These are phyloP conservation scores for Lomentospora prolificans DNA, from an alignment of 2,329 filamentous ascomycete species.

Conservation along the genomic window DNA sequence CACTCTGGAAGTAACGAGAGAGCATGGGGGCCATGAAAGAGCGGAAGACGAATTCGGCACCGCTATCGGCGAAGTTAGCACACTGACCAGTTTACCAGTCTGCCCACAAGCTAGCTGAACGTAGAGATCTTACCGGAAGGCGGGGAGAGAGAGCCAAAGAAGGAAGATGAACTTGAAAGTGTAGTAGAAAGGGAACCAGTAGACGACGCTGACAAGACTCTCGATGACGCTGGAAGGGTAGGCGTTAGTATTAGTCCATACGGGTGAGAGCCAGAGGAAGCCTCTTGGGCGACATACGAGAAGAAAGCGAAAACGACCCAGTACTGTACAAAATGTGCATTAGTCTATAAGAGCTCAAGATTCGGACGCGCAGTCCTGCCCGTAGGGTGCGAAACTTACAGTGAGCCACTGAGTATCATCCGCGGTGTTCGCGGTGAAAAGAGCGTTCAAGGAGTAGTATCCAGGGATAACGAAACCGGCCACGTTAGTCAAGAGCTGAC, in stretches of 20 bases:
- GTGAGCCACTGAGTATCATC: constrained; percentile 79
- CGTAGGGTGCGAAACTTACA: constrained; percentile 36
- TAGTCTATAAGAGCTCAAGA: neutral
- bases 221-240: constrained; percentile 52
- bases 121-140: constrained; percentile 66
- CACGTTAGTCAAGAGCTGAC: constrained; percentile 78
- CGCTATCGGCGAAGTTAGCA: constrained; percentile 41
- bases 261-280: constrained; percentile 12
- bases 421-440: constrained; percentile 60
- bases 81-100: too few species aligned
- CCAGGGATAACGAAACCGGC: constrained; percentile 74
- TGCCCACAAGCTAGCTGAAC: too few species aligned
- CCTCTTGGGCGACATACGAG: constrained; percentile 38
- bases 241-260: neutral
- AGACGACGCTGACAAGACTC: constrained; percentile 74
- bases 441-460: constrained; percentile 73
- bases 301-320: constrained; percentile 81
- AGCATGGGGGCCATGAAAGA: constrained; percentile 89
- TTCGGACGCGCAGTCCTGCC: neutral
- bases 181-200: constrained; percentile 99
- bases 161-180: constrained; percentile 98
- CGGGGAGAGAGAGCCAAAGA: constrained; percentile 93
- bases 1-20: constrained; percentile 73
- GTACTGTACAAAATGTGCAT: constrained; percentile 43
- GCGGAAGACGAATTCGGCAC: constrained; percentile 93